A percentile compares a stretch with the other conserved stretches of the same genome.
Evolutionary conservation across 345 rosid species (phyloP).

Genomic region (Eutrema yunnanense): DNA sequence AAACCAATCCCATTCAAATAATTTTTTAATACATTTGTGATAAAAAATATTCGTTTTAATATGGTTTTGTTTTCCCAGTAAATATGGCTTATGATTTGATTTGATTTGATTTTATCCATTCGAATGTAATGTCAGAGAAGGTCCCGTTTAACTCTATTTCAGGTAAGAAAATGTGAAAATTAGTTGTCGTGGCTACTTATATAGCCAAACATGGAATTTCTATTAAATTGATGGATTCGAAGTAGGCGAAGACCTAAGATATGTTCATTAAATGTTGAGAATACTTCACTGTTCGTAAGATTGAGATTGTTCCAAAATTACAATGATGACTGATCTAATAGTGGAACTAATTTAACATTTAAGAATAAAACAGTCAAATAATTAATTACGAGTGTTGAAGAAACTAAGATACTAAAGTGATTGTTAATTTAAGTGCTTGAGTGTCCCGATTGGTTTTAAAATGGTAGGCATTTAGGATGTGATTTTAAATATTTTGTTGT

Average conservation of each 20-base stretch:
- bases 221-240: background rate
- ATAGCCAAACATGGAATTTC: slow-evolving; percentile 25
- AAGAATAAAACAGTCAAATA: background rate
- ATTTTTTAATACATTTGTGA: background rate
- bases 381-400: background rate
- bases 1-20: slow-evolving; percentile 24
- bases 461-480: no score
- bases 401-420: background rate
- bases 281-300: background rate
- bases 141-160: slow-evolving; percentile 8
- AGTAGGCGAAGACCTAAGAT: background rate
- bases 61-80: background rate
- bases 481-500: background rate
- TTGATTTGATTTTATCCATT: slow-evolving; percentile 4
- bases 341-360: background rate
- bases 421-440: background rate
- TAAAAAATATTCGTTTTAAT: background rate
- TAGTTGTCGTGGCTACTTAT: slow-evolving; percentile 21
- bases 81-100: background rate
- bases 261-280: background rate
- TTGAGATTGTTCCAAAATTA: background rate
- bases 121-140: background rate
- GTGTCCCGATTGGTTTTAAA: no score
- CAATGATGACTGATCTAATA: background rate
- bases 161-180: slow-evolving; percentile 1